Evolutionary conservation across 179 eudicot species (phyloP), one percentile per base, ranked within the genome.

Genomic region (Vitellaria paradoxa): DNA sequence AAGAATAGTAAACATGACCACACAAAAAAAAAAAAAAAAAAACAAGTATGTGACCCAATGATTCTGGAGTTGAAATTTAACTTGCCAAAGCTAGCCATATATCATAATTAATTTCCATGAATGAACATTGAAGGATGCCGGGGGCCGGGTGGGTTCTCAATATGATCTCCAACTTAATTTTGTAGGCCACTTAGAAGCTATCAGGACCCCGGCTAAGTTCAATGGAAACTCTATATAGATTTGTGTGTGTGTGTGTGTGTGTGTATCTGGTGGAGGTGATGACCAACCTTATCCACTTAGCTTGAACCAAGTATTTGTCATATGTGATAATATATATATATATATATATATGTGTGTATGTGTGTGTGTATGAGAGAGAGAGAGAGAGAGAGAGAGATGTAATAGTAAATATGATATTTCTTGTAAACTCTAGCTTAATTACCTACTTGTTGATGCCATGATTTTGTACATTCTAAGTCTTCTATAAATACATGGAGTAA

Each of bases 401-500:
- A 30, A 30, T 30, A 30, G 37, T 30, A 30, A 30, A 30, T 30
- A 30, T 30, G 37, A 30, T 30, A 30, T 30, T 30, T 30, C 37
- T 30, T 30, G 37, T 30, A 30, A 30, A 30, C 37, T 30, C 37
- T 30, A 30, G 37, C 37, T 30, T 30, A 30, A 30, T 30, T 30
- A 40, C 69, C 11, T 37, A 65, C 69, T 47, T 65, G 69, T 65
- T 17, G 69, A 40, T 40, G 47, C 69, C 69, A 67, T 67, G 52
- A 67, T 42, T 67, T 8, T 17, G 12, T 37, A 47, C 6, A 7
- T 6, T 14, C 37, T 20, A 65, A 67, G 52, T 40, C 50, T 42
- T 8, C 17, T 42, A 42, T 40, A 11, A 42, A 56, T 21, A 46
- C 21, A 68, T 68, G 11, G 55, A 47, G 23, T 15, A 68, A 10